These are phyloP conservation scores for Physcomitrium patens DNA, from an alignment of 225 moss, liverwort and hornwort genomes.

Conservation along the genomic window DNA sequence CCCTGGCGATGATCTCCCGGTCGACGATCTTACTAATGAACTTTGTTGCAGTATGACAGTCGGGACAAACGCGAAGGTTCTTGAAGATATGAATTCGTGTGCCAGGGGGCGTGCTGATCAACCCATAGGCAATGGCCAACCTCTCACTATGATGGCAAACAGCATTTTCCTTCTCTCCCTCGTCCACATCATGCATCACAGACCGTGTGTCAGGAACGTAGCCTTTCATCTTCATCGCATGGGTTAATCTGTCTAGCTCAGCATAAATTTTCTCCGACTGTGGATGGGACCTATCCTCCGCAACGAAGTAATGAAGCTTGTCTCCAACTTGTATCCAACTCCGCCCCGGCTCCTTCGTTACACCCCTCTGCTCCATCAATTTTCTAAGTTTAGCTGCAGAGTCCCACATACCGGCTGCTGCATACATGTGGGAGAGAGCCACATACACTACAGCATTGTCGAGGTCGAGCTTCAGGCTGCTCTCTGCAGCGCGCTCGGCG, in stretches of 20 bases:
- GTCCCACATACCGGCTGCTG: constrained; percentile 48
- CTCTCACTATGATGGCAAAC: constrained; percentile 60
- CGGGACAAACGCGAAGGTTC: constrained; percentile 55
- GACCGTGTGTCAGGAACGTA: constrained; percentile 47
- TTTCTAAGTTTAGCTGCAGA: constrained; percentile 34
- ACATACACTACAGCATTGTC: constrained; percentile 51
- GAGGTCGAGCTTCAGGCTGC: constrained; percentile 40
- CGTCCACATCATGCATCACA: constrained; percentile 49
- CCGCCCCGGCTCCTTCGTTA: constrained; percentile 53
- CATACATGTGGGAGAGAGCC: constrained; percentile 47
- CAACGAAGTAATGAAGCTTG: constrained; percentile 43
- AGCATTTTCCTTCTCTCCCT: constrained; percentile 45
- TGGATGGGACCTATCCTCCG: constrained; percentile 48
- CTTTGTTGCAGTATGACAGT: constrained; percentile 56
- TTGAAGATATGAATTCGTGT: constrained; percentile 47
- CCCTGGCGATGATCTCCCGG: constrained; percentile 55
- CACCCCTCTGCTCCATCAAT: constrained; percentile 44
- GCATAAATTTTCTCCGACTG: constrained; percentile 36
- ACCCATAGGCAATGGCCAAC: constrained; percentile 55
- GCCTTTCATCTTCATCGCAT: constrained; percentile 38
- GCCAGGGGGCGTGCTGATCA: constrained; percentile 46
- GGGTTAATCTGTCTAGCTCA: constrained; percentile 38
- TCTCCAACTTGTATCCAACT: constrained; percentile 56
- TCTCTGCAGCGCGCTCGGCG: constrained; percentile 47
- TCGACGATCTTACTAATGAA: constrained; percentile 44